phyloP scores from a whole-genome alignment of 768 basidiomycete species.

The Xerocomellus dryophilus region DNA sequence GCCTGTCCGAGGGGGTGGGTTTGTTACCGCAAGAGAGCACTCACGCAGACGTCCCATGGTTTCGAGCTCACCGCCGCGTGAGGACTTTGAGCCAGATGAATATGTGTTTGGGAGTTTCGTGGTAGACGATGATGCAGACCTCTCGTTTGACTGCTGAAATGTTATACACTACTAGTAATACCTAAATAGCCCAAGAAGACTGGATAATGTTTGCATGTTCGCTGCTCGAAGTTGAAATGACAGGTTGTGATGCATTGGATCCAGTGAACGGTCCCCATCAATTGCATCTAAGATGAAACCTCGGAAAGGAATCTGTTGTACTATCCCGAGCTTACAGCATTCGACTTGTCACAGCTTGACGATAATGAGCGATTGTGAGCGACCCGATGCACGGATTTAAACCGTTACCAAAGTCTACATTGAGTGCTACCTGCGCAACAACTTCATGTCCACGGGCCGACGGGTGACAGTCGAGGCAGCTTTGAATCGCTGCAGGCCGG shows the following conservation, averaged over 20 bases:
- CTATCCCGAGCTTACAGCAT: no score
- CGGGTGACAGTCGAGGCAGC: no score
- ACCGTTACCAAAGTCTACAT: no score
- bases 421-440: no score
- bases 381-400: no score
- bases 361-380: no score
- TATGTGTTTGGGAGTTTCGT: constrained; percentile 79
- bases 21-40: constrained; percentile 34
- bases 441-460: no score
- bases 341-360: no score
- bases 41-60: constrained; percentile 31
- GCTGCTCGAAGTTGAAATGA: not conserved
- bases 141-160: constrained; percentile 40
- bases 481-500: no score
- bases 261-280: not conserved
- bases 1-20: constrained; percentile 46
- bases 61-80: constrained; percentile 62
- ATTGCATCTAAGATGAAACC: no score
- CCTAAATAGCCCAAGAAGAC: not conserved
- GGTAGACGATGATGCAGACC: constrained; percentile 73
- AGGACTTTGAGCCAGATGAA: constrained; percentile 53
- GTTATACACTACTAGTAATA: not conserved
- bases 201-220: not conserved
- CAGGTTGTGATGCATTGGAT: not conserved
- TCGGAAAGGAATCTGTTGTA: not conserved